Conservation (phyloP, 345 rosid species). For the Melaleuca quinquenervia region DNA sequence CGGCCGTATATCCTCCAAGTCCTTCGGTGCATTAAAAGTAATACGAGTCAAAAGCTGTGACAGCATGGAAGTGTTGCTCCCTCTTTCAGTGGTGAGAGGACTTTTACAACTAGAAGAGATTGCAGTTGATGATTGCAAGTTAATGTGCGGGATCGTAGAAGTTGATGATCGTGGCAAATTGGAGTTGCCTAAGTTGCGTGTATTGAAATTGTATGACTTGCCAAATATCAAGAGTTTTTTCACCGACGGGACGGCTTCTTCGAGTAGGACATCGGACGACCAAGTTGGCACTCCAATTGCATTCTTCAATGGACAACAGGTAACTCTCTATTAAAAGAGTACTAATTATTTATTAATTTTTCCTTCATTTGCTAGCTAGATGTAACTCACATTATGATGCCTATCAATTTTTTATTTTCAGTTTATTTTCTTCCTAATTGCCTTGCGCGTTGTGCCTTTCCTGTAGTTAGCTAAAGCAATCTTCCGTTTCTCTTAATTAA, state of each 20-base stretch:
- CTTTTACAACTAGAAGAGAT: neutral
- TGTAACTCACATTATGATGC: too few species aligned
- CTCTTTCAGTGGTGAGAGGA: neutral
- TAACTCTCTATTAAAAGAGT: neutral
- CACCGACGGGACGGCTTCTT: rapidly evolving
- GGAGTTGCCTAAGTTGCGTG: rapidly evolving
- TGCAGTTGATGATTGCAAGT: rapidly evolving
- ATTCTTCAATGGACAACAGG: neutral
- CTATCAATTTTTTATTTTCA: too few species aligned
- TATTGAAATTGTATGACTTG: neutral
- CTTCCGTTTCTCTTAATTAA: too few species aligned
- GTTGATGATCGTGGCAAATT: neutral
- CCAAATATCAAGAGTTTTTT: rapidly evolving
- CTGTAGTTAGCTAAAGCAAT: too few species aligned
- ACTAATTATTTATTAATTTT: too few species aligned
- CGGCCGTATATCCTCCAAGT: rapidly evolving
- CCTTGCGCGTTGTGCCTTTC: too few species aligned
- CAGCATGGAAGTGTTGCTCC: neutral
- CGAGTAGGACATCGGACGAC: rapidly evolving
- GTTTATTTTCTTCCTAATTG: too few species aligned
- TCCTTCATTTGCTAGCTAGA: too few species aligned
- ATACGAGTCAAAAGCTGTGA: rapidly evolving
- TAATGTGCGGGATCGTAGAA: neutral
- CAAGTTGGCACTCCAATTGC: neutral
- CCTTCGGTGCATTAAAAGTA: neutral